A percentile compares a stretch with the other conserved stretches of the same genome.
Evolutionary conservation across 83 land plant species (phyloP).

Genomic region (Picea abies): DNA sequence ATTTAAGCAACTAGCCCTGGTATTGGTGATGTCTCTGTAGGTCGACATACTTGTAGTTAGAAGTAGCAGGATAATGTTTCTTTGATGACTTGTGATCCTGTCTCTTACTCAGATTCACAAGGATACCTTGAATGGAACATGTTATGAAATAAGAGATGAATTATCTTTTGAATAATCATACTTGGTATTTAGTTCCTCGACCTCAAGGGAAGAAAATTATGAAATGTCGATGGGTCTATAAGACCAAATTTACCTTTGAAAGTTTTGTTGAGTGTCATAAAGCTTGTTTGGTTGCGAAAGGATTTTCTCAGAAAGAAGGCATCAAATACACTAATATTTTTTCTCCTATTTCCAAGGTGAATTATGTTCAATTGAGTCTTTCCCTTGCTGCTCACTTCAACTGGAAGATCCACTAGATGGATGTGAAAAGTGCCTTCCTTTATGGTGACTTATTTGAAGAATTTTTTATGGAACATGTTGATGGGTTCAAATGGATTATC

Average conservation of each 20-base stretch:
- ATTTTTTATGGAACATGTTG: not conserved
- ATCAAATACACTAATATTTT: not conserved
- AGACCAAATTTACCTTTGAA: not conserved
- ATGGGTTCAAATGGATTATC: too few relatives aligned
- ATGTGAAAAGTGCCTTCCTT: not conserved
- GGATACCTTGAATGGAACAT: not conserved
- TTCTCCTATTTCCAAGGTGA: not conserved
- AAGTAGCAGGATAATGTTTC: not conserved
- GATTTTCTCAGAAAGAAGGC: not conserved
- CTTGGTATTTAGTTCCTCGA: too few relatives aligned
- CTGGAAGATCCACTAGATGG: not conserved
- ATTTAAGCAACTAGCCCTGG: too few relatives aligned
- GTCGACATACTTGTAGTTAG: too few relatives aligned
- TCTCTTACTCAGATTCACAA: not conserved
- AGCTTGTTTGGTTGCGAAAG: not conserved
- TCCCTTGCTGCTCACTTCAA: not conserved
- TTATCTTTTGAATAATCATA: not conserved
- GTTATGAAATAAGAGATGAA: not conserved
- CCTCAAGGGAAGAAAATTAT: not conserved
- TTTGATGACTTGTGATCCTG: not conserved
- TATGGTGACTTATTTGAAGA: not conserved
- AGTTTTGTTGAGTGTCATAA: not conserved
- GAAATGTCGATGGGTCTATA: conserved; percentile 11
- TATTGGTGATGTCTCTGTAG: too few relatives aligned
- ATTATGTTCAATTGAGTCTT: not conserved